Conservation (phyloP, 2,329 filamentous ascomycete genomes). For the Trichoderma asperellum region DNA sequence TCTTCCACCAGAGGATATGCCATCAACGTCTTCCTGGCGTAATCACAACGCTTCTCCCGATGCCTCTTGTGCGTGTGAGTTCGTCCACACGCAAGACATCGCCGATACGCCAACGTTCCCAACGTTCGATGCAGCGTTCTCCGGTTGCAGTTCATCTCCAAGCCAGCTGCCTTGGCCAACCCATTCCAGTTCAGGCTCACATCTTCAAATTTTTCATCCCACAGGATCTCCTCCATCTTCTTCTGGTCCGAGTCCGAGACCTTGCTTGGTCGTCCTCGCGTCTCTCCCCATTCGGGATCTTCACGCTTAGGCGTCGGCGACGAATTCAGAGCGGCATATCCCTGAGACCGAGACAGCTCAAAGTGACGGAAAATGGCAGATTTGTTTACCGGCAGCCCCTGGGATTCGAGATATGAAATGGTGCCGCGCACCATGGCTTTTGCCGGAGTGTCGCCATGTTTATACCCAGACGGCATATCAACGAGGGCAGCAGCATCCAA, state of each 20-base stretch:
- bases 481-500: background rate
- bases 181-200: constrained; percentile 42
- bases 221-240: constrained; percentile 46
- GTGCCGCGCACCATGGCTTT: constrained; percentile 47
- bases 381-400: constrained; percentile 46
- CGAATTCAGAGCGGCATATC: constrained; percentile 44
- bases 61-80: constrained; percentile 40
- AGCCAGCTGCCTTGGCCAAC: constrained; percentile 41
- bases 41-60: constrained; percentile 42
- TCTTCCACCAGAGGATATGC: constrained; percentile 38
- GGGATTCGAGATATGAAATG: constrained; percentile 46
- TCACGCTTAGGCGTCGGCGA: constrained; percentile 40
- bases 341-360: constrained; percentile 45
- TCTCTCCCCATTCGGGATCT: constrained; percentile 47
- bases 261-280: constrained; percentile 43
- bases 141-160: constrained; percentile 41
- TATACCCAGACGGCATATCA: constrained; percentile 37
- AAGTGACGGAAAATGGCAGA: constrained; percentile 47
- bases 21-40: constrained; percentile 42
- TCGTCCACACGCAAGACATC: constrained; percentile 41
- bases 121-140: constrained; percentile 45
- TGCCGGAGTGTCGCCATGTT: constrained; percentile 45
- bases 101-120: constrained; percentile 44
- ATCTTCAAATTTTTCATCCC: constrained; percentile 42
- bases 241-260: constrained; percentile 42